Percentiles rank a stretch among this genome's conserved stretches.
Conservation (phyloP, 2,329 filamentous ascomycete genomes). For the Chrysosphaeria jannelii region DNA sequence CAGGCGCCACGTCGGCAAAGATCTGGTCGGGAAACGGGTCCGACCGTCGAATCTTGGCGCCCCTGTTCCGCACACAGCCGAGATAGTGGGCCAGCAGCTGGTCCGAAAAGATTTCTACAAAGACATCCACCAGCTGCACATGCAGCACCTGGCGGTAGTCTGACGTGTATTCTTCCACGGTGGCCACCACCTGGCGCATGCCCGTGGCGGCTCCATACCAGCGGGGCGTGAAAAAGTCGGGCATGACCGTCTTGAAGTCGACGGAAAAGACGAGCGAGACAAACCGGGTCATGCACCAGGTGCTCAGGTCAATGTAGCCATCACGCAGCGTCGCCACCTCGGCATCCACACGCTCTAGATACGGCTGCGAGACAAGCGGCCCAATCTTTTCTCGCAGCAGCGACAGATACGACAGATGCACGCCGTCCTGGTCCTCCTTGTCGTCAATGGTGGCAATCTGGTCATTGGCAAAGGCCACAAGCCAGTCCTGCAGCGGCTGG, state of each 20-base stretch:
- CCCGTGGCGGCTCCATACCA: constrained; percentile 59
- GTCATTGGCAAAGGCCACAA: constrained; percentile 89
- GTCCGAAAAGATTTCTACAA: constrained; percentile 79
- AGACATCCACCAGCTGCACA: constrained; percentile 63
- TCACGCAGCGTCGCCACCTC: constrained; percentile 55
- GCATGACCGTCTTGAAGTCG: constrained; percentile 60
- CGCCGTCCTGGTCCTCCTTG: constrained; percentile 28
- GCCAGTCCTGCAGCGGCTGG: constrained; percentile 77
- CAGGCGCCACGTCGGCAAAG: constrained; percentile 69
- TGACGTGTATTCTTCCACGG: constrained; percentile 77
- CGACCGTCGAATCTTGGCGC: constrained; percentile 56
- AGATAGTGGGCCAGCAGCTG: constrained; percentile 74
- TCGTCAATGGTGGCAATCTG: constrained; percentile 97
- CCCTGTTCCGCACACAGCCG: constrained; percentile 58
- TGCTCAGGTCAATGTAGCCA: constrained; percentile 83
- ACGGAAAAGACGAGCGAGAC: constrained; percentile 65
- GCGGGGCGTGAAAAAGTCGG: constrained; percentile 65
- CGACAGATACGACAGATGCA: constrained; percentile 48
- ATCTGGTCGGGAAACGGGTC: constrained; percentile 85
- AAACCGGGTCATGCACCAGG: constrained; percentile 73
- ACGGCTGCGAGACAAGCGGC: constrained; percentile 48
- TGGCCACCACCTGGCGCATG: constrained; percentile 82
- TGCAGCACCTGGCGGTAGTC: constrained; percentile 71
- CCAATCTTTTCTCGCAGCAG: constrained; percentile 66
- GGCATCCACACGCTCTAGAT: constrained; percentile 40